phyloP scores from a whole-genome alignment of 371 early-diverging fungal genomes.

The Lichtheimia ornata region DNA sequence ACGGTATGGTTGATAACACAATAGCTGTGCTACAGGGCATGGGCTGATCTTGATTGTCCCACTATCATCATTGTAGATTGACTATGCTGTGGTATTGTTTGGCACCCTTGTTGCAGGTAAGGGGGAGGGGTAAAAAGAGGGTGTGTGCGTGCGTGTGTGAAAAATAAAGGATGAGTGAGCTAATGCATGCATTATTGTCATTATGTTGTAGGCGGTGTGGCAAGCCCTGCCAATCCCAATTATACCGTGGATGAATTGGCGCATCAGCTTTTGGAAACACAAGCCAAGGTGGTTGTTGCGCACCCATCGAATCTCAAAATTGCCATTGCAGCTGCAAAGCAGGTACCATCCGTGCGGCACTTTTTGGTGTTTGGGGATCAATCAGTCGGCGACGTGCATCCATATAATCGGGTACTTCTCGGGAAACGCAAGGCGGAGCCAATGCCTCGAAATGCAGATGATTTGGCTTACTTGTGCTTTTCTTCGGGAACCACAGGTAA shows the following conservation, averaged over 20 bases:
- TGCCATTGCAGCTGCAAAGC: slow-evolving; percentile 61
- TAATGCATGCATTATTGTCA: not conserved
- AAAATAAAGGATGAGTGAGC: not conserved
- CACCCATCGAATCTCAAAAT: slow-evolving; percentile 42
- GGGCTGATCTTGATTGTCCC: not conserved
- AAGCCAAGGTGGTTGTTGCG: slow-evolving; percentile 62
- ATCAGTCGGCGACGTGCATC: slow-evolving; percentile 34
- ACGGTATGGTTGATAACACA: slow-evolving; percentile 30
- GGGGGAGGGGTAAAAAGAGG: not conserved
- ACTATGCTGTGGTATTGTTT: slow-evolving; percentile 28
- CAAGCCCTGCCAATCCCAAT: slow-evolving; percentile 75
- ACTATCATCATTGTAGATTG: not conserved
- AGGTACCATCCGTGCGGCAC: slow-evolving; percentile 47
- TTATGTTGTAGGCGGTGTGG: slow-evolving; percentile 55
- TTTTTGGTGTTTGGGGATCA: slow-evolving; percentile 64
- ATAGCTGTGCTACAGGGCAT: not conserved
- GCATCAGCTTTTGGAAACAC: slow-evolving; percentile 71
- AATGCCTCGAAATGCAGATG: slow-evolving; percentile 17
- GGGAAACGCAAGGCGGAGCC: slow-evolving; percentile 17
- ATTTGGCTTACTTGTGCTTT: slow-evolving; percentile 73
- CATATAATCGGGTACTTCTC: slow-evolving; percentile 24
- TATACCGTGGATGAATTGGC: slow-evolving; percentile 78
- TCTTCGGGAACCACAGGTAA: slow-evolving; percentile 82
- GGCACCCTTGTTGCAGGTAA: slow-evolving; percentile 40
- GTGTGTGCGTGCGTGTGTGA: too few relatives aligned